Evolutionary conservation across 306 rosid genomes (phyloP).

Genomic region (Prunus persica): Prunus_persica_NCBIv2 NC_034015.1:10393001-10393500

Average conservation of each 20-base stretch:
- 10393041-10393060: not conserved
- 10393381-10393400: not conserved
- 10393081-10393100: not conserved
- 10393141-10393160: constrained; percentile 14
- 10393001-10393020: not conserved
- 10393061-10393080: not conserved
- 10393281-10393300: not conserved
- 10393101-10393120: not conserved
- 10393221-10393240: constrained; percentile 1
- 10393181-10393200: constrained; percentile 15
- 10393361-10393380: not conserved
- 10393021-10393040: not conserved
- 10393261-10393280: constrained; percentile 8
- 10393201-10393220: not conserved
- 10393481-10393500: not conserved
- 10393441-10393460: not conserved
- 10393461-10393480: not conserved
- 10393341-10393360: not conserved
- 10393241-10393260: not conserved
- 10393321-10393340: not conserved
- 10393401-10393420: not conserved
- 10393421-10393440: not conserved
- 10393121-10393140: not conserved
- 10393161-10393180: not conserved
- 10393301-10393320: not conserved